These are phyloP conservation scores for Daldinia eschscholtzii DNA, from an alignment of 2,329 filamentous ascomycete genomes.

Conservation along the genomic window DNA sequence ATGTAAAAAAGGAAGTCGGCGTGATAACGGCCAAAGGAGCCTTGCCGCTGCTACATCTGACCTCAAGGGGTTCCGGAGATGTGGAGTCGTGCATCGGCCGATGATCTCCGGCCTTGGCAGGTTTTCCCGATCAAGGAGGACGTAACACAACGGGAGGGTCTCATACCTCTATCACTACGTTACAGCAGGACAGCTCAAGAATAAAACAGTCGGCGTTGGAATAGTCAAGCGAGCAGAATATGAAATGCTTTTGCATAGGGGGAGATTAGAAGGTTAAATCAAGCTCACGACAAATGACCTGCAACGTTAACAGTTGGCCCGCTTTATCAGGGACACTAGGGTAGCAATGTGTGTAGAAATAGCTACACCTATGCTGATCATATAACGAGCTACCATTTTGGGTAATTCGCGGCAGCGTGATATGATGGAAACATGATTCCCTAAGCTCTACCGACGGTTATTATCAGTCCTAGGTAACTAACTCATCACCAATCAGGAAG, in stretches of 20 bases:
- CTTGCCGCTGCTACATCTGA: conserved; percentile 38
- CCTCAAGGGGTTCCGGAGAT: conserved; percentile 24
- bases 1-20: conserved; percentile 37
- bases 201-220: neutral
- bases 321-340: conserved; percentile 37
- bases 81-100: conserved; percentile 37
- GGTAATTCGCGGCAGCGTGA: conserved; percentile 21
- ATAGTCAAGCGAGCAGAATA: conserved; percentile 15
- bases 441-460: conserved; percentile 12
- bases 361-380: conserved; percentile 6
- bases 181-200: conserved; percentile 18
- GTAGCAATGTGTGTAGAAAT: conserved; percentile 29
- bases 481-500: conserved; percentile 31
- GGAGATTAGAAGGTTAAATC: conserved; percentile 12
- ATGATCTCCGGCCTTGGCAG: conserved; percentile 39
- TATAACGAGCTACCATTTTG: conserved; percentile 38
- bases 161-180: conserved; percentile 39
- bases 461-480: conserved; percentile 9
- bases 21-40: conserved; percentile 33
- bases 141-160: conserved; percentile 28
- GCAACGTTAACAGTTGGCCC: conserved; percentile 38
- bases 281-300: conserved; percentile 32
- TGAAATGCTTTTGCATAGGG: conserved; percentile 17
- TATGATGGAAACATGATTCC: conserved; percentile 19
- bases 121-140: conserved; percentile 28